A percentile compares a stretch with the other conserved stretches of the same genome.
These are phyloP conservation scores for Pleurotus cornucopiae DNA, from an alignment of 768 basidiomycete genomes.

Conservation along the genomic window DNA sequence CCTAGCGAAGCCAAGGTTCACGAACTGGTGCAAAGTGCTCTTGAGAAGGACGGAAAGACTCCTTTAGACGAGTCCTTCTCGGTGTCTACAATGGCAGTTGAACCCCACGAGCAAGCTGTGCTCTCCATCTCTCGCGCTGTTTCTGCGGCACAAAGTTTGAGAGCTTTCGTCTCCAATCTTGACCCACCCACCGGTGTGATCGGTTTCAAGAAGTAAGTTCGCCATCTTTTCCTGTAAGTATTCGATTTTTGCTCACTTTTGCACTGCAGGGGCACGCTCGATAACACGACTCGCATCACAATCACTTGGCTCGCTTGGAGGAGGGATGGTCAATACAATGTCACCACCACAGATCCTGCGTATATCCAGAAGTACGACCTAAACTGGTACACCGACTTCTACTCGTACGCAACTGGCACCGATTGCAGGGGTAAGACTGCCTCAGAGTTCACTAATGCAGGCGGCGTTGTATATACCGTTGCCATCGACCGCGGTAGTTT, in stretches of 20 bases:
- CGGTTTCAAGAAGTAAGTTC: conserved; percentile 1
- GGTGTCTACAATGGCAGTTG: neutral
- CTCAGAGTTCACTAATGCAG: neutral
- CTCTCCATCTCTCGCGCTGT: neutral
- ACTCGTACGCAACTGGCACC: neutral
- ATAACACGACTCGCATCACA: neutral
- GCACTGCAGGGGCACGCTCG: neutral
- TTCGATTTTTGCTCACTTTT: neutral
- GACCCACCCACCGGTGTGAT: neutral
- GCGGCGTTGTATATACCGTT: no score
- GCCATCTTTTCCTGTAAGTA: no score
- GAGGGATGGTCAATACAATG: neutral
- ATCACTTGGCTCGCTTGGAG: neutral
- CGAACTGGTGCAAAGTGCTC: neutral
- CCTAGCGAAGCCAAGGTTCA: neutral
- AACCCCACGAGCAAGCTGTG: neutral
- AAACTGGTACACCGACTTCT: conserved; percentile 1
- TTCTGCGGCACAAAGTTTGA: neutral
- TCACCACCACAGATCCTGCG: neutral
- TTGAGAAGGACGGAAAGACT: neutral
- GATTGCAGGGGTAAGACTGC: neutral
- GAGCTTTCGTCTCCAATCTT: neutral
- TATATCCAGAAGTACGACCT: neutral
- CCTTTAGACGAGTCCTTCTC: neutral
- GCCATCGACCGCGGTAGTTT: no score